Conservation (phyloP, 2,329 filamentous ascomycete genomes). For the Hypoxylon sp. region DNA sequence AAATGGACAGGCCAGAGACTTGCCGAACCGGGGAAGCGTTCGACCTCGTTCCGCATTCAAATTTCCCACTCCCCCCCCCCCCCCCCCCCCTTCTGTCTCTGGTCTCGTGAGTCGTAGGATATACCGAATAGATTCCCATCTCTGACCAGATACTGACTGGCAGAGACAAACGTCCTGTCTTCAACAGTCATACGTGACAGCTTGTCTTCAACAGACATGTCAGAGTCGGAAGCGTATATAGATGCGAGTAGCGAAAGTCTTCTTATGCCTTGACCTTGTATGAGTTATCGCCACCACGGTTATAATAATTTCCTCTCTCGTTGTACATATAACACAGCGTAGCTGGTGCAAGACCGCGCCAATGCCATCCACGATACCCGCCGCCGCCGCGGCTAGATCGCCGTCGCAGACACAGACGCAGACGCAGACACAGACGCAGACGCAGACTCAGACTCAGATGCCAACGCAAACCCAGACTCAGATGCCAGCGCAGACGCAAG, state of each 20-base stretch:
- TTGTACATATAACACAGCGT: background rate
- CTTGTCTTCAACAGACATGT: conserved; percentile 43
- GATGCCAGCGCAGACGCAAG: background rate
- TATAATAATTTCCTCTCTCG: background rate
- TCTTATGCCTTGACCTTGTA: background rate
- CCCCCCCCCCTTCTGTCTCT: background rate
- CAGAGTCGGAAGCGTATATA: conserved; percentile 11
- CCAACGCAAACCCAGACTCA: no score
- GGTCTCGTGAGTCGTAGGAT: background rate
- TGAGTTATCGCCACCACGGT: background rate
- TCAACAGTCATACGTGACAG: conserved; percentile 23
- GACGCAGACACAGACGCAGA: no score
- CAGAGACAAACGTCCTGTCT: conserved; percentile 10
- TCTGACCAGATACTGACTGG: no score
- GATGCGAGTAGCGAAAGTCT: background rate
- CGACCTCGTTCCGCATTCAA: background rate
- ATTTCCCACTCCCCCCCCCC: background rate
- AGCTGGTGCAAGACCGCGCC: no score
- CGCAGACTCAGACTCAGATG: no score
- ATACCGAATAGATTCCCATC: no score
- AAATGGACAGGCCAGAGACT: conserved; percentile 14
- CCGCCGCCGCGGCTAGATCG: no score
- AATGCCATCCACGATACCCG: no score
- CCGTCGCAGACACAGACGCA: no score
- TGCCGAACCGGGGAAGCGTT: no score